Conservation (phyloP, 495 filamentous ascomycete species). For the Daldinia bambusicola region DNA sequence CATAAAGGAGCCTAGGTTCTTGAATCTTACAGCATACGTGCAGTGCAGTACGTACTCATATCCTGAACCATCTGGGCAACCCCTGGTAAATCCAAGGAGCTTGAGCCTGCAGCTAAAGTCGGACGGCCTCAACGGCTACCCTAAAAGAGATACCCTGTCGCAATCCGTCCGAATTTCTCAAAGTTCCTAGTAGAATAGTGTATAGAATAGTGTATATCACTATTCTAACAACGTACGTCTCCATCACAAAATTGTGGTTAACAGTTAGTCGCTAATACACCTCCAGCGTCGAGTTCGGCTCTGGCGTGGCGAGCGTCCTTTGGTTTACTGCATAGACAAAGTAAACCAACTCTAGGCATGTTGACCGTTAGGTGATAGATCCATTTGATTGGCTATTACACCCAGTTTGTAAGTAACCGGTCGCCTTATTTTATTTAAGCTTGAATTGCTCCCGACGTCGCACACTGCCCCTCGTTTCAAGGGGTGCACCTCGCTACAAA, state of each 20-base stretch:
- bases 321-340: not conserved
- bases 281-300: not conserved
- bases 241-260: not conserved
- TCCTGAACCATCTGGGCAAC: slow-evolving; percentile 23
- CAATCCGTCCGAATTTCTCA: slow-evolving; percentile 8
- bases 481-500: slow-evolving; percentile 29
- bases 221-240: not conserved
- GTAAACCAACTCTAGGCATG: not conserved
- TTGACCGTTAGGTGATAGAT: not conserved
- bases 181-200: slow-evolving; percentile 1
- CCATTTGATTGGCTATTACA: slow-evolving; percentile 18
- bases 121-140: slow-evolving; percentile 34
- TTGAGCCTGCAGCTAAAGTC: slow-evolving; percentile 35
- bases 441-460: slow-evolving; percentile 45
- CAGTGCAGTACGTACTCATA: slow-evolving; percentile 12
- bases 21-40: slow-evolving; percentile 29
- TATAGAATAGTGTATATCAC: slow-evolving; percentile 1
- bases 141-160: slow-evolving; percentile 37
- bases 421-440: slow-evolving; percentile 46
- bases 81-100: slow-evolving; percentile 25
- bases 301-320: not conserved
- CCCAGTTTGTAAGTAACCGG: slow-evolving; percentile 37
- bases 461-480: slow-evolving; percentile 42
- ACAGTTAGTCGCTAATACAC: slow-evolving; percentile 11
- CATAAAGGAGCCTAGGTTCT: slow-evolving; percentile 19